phyloP scores from a whole-genome alignment of 441 rosid species.

The Breynia disticha region DNA sequence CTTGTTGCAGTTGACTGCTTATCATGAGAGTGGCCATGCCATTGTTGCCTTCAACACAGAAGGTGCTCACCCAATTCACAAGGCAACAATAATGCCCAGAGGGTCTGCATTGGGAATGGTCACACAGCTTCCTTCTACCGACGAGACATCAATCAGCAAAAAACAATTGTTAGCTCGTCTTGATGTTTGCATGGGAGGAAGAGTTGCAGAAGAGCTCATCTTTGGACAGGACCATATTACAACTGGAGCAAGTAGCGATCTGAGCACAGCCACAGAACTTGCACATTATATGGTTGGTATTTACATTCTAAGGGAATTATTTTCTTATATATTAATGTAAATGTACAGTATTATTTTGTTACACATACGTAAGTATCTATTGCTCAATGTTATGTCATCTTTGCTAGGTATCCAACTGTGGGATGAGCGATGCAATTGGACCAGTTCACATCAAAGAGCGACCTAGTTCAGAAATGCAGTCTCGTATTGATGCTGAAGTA shows the following conservation, averaged over 20 bases:
- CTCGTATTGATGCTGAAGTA: constrained; percentile 93
- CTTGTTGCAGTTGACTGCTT: constrained; percentile 75
- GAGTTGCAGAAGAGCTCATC: constrained; percentile 96
- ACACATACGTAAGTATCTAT: no score
- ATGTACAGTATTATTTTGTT: background rate
- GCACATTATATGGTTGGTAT: constrained; percentile 85
- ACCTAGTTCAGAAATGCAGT: constrained; percentile 93
- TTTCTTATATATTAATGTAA: background rate
- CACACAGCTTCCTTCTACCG: constrained; percentile 89
- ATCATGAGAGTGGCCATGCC: constrained; percentile 99
- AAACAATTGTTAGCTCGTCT: constrained; percentile 90
- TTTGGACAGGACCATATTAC: constrained; percentile 86
- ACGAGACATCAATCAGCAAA: constrained; percentile 93
- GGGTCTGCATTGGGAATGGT: constrained; percentile 99
- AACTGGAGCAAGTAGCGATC: constrained; percentile 96
- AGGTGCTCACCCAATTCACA: constrained; percentile 95
- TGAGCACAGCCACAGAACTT: constrained; percentile 82
- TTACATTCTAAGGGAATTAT: background rate
- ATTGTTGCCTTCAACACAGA: constrained; percentile 84
- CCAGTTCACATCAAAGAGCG: constrained; percentile 92
- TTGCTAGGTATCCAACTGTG: constrained; percentile 75
- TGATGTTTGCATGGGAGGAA: constrained; percentile 99
- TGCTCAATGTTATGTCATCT: constrained; percentile 6
- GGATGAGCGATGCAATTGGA: constrained; percentile 91
- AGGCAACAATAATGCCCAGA: constrained; percentile 97